Conservation (phyloP, 495 filamentous ascomycete species). For the Parathielavia hyrcaniae region DNA sequence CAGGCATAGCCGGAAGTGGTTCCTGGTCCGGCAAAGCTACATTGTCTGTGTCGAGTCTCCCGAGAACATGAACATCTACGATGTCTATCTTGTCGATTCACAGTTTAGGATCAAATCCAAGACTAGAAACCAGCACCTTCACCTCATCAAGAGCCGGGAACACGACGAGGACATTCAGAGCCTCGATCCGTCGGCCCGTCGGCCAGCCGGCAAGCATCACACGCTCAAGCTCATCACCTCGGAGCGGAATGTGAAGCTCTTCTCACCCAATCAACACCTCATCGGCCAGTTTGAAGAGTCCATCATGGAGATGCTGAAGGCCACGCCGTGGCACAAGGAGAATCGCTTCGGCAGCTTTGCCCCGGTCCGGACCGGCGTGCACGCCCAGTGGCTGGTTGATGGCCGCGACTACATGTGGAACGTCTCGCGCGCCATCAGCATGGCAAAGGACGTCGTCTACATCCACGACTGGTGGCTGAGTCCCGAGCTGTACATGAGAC, state of each 20-base stretch:
- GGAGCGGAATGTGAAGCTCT: constrained; percentile 82
- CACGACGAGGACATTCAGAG: constrained; percentile 33
- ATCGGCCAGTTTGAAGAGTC: constrained; percentile 91
- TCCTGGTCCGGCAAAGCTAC: constrained; percentile 94
- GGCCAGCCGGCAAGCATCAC: constrained; percentile 62
- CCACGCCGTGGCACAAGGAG: constrained; percentile 69
- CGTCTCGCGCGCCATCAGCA: constrained; percentile 91
- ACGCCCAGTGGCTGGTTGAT: constrained; percentile 96
- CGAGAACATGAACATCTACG: constrained; percentile 98
- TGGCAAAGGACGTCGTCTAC: constrained; percentile 97
- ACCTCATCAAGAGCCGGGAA: constrained; percentile 53
- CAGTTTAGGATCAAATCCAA: constrained; percentile 73
- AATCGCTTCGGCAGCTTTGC: constrained; percentile 94
- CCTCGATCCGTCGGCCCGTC: constrained; percentile 49
- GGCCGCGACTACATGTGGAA: constrained; percentile 99
- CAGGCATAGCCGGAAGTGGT: constrained; percentile 90
- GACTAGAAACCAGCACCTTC: constrained; percentile 60
- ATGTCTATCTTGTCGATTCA: constrained; percentile 90
- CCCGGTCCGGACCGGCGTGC: constrained; percentile 75
- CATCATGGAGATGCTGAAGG: constrained; percentile 72
- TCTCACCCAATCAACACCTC: constrained; percentile 84
- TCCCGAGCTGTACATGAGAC: constrained; percentile 91
- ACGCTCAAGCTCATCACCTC: constrained; percentile 76
- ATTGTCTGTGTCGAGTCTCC: constrained; percentile 96
- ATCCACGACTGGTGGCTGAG: constrained; percentile 99